Evolutionary conservation across 2,329 filamentous ascomycete species (phyloP), one percentile per base, ranked within the genome.

Genomic region (Nothophoma quercina): DNA sequence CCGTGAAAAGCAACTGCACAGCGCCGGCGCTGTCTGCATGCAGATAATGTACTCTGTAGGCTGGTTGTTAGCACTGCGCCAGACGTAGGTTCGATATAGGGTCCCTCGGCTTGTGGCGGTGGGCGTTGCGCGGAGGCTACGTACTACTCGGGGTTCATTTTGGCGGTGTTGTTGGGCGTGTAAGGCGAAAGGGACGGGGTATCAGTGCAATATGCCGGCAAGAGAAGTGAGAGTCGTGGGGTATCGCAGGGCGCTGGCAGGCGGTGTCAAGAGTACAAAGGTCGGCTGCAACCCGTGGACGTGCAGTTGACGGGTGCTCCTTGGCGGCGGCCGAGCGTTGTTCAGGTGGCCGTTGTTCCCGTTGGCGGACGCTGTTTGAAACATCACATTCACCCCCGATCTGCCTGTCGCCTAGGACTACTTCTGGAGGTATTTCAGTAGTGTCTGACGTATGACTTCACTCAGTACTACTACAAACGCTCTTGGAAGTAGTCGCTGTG

Each of bases 131-230:
- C 58, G 56, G 60, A 62, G 64, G 67, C 61, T 70, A 87, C 89
- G 75, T 87, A 95, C 90, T 85, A 95, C 90, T 95, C 90, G 76
- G 90, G 90, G 84, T 95, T 95, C 90, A 95, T 95, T 75, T 70
- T 90, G 83, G 77, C 67, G 64, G 64, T 51, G 45, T 47, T 58
- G 56, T 43, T 57, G 45, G 49, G 47, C 51, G 33, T 48, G 47
- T 59, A 47, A 43, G 48, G 56, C 35, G 21, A 41, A 47, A 29
- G 49, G 55, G 48, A 43, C 41, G 32, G 42, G 57, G 44, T 58
- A 46, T 56, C 41, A 44, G 50, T 42, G 36, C 25, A 32, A 22
- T 9, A 23, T 26, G 50, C 42, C 43, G 50, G 50, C 32, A 34
- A 15, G 42, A 35, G 23, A 34, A 44, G 43, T 23, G 33, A 44